Evolutionary conservation across 2,329 filamentous ascomycete species (phyloP).

Genomic region (Parascedosporium putredinis): DNA sequence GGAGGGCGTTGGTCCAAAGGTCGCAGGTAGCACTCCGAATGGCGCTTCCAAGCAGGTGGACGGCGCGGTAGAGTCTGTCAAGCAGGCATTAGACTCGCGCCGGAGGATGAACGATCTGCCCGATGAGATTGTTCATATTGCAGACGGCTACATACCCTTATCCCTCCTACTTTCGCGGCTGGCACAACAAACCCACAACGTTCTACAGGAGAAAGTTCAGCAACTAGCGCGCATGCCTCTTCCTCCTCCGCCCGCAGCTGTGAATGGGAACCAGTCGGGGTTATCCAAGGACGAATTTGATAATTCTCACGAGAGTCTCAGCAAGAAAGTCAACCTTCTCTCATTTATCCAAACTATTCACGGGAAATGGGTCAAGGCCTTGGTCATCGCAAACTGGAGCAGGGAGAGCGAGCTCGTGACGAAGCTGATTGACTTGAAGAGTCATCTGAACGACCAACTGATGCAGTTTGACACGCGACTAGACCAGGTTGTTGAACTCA

Average conservation of each 20-base stretch:
- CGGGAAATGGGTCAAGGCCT: slow-evolving; percentile 81
- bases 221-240: slow-evolving; percentile 60
- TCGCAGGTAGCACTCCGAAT: slow-evolving; percentile 4
- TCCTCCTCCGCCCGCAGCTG: slow-evolving; percentile 29
- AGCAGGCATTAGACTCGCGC: slow-evolving; percentile 15
- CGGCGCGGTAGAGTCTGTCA: slow-evolving; percentile 10
- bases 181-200: slow-evolving; percentile 73
- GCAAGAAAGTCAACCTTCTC: slow-evolving; percentile 66
- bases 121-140: slow-evolving; percentile 59
- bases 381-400: slow-evolving; percentile 87
- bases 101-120: slow-evolving; percentile 47
- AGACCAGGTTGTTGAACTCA: slow-evolving; percentile 58
- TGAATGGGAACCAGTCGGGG: slow-evolving; percentile 38
- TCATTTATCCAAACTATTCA: slow-evolving; percentile 72
- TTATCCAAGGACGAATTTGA: slow-evolving; percentile 28
- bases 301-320: slow-evolving; percentile 52
- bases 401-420: slow-evolving; percentile 68
- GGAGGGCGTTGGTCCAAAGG: slow-evolving; percentile 5
- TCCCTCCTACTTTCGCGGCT: slow-evolving; percentile 65
- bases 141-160: slow-evolving; percentile 65
- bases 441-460: slow-evolving; percentile 58
- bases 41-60: slow-evolving; percentile 2
- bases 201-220: slow-evolving; percentile 58
- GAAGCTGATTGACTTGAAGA: slow-evolving; percentile 78
- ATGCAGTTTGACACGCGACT: slow-evolving; percentile 50